Conservation (phyloP, 2,329 filamentous ascomycete genomes). For the Aspergillus sp. region DNA sequence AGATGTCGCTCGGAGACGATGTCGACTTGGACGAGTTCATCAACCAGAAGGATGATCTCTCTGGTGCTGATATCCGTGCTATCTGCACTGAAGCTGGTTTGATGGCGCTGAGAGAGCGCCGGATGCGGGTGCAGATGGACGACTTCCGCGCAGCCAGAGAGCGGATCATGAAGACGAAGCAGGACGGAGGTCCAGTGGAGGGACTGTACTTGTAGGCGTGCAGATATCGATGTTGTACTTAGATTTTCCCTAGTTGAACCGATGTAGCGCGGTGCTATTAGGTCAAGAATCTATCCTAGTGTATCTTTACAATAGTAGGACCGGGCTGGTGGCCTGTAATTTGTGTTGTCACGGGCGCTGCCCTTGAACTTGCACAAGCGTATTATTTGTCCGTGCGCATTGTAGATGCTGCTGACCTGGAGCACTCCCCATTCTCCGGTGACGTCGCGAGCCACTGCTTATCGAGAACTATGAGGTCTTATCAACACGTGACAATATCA, state of each 20-base stretch:
- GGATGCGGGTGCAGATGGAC: constrained; percentile 98
- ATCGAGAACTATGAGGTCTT: not conserved
- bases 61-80: constrained; percentile 96
- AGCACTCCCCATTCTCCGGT: not conserved
- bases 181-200: constrained; percentile 88
- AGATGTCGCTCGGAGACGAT: constrained; percentile 95
- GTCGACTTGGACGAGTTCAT: constrained; percentile 99
- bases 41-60: constrained; percentile 95
- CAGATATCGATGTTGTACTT: constrained; percentile 15
- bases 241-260: constrained; percentile 9
- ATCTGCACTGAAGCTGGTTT: constrained; percentile 97
- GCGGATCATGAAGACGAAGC: constrained; percentile 96
- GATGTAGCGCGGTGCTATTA: constrained; percentile 5
- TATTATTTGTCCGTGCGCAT: not conserved
- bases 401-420: no score
- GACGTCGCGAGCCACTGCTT: not conserved
- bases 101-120: constrained; percentile 87
- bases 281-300: constrained; percentile 15
- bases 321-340: not conserved
- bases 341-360: not conserved
- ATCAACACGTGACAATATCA: not conserved
- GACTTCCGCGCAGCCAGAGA: constrained; percentile 93
- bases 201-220: constrained; percentile 86
- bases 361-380: not conserved
- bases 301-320: constrained; percentile 28